Conservation (phyloP, 108 stramenopile genomes). For the Cyclotella atomus region DNA sequence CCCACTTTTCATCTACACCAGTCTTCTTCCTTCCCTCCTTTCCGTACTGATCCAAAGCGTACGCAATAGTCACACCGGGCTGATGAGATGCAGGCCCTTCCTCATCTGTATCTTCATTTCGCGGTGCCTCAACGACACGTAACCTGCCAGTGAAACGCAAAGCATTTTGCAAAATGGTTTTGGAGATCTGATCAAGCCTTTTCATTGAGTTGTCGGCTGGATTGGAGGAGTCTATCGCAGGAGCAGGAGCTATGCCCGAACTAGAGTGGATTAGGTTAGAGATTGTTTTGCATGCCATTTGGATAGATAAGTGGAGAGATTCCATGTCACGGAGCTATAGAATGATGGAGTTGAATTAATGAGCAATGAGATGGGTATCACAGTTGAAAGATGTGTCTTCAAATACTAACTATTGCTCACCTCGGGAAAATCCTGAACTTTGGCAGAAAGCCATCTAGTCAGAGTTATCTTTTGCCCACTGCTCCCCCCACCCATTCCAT, state of each 20-base stretch:
- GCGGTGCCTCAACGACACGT: conserved; percentile 69
- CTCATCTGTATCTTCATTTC: conserved; percentile 36
- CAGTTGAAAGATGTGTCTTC: too few relatives aligned
- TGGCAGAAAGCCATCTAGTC: conserved; percentile 47
- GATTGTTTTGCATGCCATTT: conserved; percentile 97
- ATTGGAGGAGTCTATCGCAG: conserved; percentile 47
- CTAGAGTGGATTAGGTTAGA: conserved; percentile 82
- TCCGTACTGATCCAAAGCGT: conserved; percentile 61
- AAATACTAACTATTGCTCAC: too few relatives aligned
- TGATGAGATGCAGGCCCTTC: conserved; percentile 73
- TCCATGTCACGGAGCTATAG: conserved; percentile 62
- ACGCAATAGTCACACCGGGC: conserved; percentile 90
- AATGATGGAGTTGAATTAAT: neutral
- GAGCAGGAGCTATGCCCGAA: conserved; percentile 32
- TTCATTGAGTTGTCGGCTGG: conserved; percentile 91
- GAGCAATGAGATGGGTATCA: neutral
- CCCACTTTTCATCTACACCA: conserved; percentile 35
- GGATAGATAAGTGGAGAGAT: conserved; percentile 73
- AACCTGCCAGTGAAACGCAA: conserved; percentile 86
- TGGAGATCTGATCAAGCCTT: conserved; percentile 96
- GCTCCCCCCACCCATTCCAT: neutral
- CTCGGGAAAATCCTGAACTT: conserved; percentile 57
- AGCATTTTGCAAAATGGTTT: conserved; percentile 95
- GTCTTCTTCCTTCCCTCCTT: conserved; percentile 10
- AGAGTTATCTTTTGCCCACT: conserved; percentile 42